Evolutionary conservation across 2,329 filamentous ascomycete genomes (phyloP), one percentile per base, ranked within the genome.

Genomic region (Pestalotiopsis sp.): DNA sequence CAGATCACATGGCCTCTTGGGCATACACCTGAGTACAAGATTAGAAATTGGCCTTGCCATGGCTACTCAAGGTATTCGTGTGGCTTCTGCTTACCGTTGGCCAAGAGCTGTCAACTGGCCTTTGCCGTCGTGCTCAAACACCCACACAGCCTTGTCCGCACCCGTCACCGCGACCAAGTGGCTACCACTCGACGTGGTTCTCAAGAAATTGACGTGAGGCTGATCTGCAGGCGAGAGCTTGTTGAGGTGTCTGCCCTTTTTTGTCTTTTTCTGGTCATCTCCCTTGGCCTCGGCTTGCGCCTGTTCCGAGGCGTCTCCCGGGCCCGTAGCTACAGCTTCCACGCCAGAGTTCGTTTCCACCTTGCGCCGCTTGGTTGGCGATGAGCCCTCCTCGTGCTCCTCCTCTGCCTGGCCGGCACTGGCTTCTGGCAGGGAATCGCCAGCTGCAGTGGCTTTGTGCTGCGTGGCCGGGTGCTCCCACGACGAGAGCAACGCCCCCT

Each of bases 71-170:
- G 31, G 7, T 20, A 23, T 20, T 65, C 45, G 7, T 41, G 52
- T 36, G 59, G 45, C 79, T 68, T 64, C 63, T 6, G 13, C 73
- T 58, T 83, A 93, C 92, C 95, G 89, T 79, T 90, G 86, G 79
- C 92, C 97, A 68, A 94, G 78, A 76, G 93, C 86, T 38, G 84
- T 83, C 36, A 98, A 80, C 3, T 80, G 81, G 1, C 91, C 92
- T 66, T 87, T 80, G 2, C 85, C 82, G 38, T 89, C 85, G 69
- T 95, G 84, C 72, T 89, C 85, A 77, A 98, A 93, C 0, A 98
- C 93, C 79, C 93, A 93, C 56, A 99, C 86, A 64, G 88, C 90
- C 83, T 99, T 99, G 83, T 98, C 96, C 75, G 97, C 93, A n/a
- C 89, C 91, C 9, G 94, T 97, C 38, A 97, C 89, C 25, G 90